Evolutionary conservation across 805 yeast genomes (phyloP).

Genomic region (Lachancea kluyveri): DNA sequence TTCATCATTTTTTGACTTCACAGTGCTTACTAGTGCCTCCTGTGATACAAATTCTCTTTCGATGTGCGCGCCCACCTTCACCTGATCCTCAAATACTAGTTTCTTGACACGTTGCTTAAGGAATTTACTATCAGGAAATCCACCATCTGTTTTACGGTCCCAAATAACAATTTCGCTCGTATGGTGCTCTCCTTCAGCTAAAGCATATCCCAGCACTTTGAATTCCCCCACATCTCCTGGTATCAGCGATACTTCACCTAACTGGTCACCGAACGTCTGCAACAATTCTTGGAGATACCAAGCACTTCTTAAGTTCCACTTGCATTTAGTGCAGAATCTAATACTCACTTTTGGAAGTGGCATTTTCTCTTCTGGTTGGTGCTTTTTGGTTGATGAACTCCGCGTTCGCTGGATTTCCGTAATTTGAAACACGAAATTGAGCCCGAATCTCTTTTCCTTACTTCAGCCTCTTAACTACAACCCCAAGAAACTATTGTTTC

Average conservation of each 20-base stretch:
- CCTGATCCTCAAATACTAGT: constrained; percentile 18
- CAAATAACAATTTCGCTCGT: constrained; percentile 36
- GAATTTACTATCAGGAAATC: constrained; percentile 83
- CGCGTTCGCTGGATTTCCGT: too few species aligned
- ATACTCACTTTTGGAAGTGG: constrained; percentile 59
- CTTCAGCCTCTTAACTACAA: too few species aligned
- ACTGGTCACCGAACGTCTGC: constrained; percentile 63
- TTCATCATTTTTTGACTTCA: background rate
- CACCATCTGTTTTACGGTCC: constrained; percentile 59
- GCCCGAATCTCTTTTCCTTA: too few species aligned
- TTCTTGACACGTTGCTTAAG: constrained; percentile 65
- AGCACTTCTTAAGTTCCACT: constrained; percentile 82
- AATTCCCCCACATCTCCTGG: constrained; percentile 55
- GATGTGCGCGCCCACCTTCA: constrained; percentile 19
- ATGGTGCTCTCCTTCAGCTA: constrained; percentile 24
- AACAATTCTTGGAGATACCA: constrained; percentile 84
- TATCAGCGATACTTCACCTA: constrained; percentile 49
- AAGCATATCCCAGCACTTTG: constrained; percentile 40
- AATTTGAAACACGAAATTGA: constrained; percentile 3
- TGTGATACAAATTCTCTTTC: constrained; percentile 16
- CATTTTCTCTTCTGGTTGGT: constrained; percentile 10
- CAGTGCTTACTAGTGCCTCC: constrained; percentile 14
- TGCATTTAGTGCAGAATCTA: constrained; percentile 74
- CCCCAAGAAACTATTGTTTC: too few species aligned
- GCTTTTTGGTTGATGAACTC: background rate